Evolutionary conservation across 2,329 filamentous ascomycete genomes (phyloP).

Genomic region (Coleophoma crateriformis): DNA sequence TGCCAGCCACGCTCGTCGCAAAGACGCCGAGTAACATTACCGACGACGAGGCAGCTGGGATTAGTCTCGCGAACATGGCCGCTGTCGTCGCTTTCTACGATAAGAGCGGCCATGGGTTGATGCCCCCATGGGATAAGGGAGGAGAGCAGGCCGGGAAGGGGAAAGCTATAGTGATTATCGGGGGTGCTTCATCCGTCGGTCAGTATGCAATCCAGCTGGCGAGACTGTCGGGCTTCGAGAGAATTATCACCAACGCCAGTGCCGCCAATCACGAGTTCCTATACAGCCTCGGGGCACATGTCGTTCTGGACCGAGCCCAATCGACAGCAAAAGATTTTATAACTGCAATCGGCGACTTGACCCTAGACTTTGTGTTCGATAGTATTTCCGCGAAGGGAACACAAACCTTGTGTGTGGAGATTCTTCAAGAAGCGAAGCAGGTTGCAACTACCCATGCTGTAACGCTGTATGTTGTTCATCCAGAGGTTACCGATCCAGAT

Average conservation of each 20-base stretch:
- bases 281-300: no score
- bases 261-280: no score
- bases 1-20: constrained; percentile 25
- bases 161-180: constrained; percentile 24
- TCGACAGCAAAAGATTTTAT: no score
- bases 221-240: constrained; percentile 27
- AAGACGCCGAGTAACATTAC: constrained; percentile 25
- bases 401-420: no score
- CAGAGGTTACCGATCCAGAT: no score
- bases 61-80: constrained; percentile 19
- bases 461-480: no score
- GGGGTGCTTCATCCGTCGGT: constrained; percentile 29
- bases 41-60: constrained; percentile 24
- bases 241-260: not conserved
- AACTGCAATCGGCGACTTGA: no score
- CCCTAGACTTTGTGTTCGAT: no score
- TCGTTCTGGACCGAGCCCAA: no score
- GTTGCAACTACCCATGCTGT: no score
- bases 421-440: no score
- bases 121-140: constrained; percentile 24
- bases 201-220: constrained; percentile 30
- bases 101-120: constrained; percentile 17
- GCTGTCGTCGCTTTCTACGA: constrained; percentile 18
- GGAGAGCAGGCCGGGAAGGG: constrained; percentile 15
- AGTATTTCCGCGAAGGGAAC: no score